Evolutionary conservation across 441 rosid genomes (phyloP).

Genomic region (Daphne laureola): DNA sequence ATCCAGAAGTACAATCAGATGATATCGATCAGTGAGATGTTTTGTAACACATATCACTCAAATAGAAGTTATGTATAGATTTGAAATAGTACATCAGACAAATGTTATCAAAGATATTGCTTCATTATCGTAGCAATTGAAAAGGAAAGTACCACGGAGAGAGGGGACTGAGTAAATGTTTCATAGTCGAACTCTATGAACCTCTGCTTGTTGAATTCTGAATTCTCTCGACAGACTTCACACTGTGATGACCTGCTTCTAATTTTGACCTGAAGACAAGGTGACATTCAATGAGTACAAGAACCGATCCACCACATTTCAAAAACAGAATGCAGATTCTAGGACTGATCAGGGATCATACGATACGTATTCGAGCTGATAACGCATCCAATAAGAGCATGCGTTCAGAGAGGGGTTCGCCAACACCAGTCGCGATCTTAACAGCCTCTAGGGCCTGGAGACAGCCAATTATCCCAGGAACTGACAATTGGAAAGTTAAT

Average conservation of each 20-base stretch:
- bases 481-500: slow-evolving; percentile 28
- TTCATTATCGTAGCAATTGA: not conserved
- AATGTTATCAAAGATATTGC: too few species aligned
- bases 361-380: slow-evolving; percentile 69
- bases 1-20: not conserved
- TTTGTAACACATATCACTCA: too few species aligned
- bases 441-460: slow-evolving; percentile 92
- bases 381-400: slow-evolving; percentile 91
- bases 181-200: slow-evolving; percentile 78
- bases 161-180: slow-evolving; percentile 74
- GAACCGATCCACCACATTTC: slow-evolving; percentile 3
- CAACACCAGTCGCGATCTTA: slow-evolving; percentile 75
- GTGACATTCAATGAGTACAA: slow-evolving; percentile 2
- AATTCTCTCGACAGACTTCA: slow-evolving; percentile 67
- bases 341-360: slow-evolving; percentile 21
- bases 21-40: not conserved
- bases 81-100: too few species aligned
- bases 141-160: slow-evolving; percentile 35
- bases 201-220: slow-evolving; percentile 41
- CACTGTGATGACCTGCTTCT: slow-evolving; percentile 68
- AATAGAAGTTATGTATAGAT: too few species aligned
- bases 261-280: slow-evolving; percentile 60
- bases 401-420: slow-evolving; percentile 81
- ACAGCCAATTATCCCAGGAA: slow-evolving; percentile 93
- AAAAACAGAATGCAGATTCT: not conserved